Percentiles rank a stretch among this genome's conserved stretches.
phyloP scores from a whole-genome alignment of 2,329 filamentous ascomycete genomes.

The Bipolaris cookei region DNA sequence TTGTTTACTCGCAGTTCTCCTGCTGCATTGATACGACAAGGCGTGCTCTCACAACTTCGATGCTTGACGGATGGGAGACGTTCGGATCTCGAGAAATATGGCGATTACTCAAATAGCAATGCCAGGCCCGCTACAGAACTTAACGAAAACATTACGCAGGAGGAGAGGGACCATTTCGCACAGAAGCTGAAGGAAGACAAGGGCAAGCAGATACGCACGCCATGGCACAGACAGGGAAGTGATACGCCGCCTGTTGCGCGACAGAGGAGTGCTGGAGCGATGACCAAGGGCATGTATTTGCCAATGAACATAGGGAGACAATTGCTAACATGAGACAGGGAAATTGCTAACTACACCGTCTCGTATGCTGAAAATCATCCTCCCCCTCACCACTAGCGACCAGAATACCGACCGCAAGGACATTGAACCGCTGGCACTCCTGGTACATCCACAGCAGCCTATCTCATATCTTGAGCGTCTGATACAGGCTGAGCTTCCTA shows the following conservation, averaged over 20 bases:
- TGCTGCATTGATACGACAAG: not conserved
- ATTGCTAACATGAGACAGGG: slow-evolving; percentile 54
- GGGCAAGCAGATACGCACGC: slow-evolving; percentile 64
- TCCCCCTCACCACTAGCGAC: slow-evolving; percentile 72
- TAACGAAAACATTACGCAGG: slow-evolving; percentile 53
- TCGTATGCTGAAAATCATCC: slow-evolving; percentile 77
- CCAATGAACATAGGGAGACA: not conserved
- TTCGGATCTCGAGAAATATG: slow-evolving; percentile 17
- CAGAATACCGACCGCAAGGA: slow-evolving; percentile 67
- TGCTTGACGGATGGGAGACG: not conserved
- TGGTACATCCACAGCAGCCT: slow-evolving; percentile 89
- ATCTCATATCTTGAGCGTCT: slow-evolving; percentile 88
- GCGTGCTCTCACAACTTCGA: slow-evolving; percentile 7
- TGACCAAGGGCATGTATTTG: slow-evolving; percentile 65
- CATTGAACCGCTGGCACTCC: slow-evolving; percentile 82
- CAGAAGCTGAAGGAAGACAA: slow-evolving; percentile 55
- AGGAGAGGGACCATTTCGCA: slow-evolving; percentile 56
- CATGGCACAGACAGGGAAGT: slow-evolving; percentile 70
- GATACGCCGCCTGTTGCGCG: slow-evolving; percentile 63
- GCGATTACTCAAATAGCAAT: slow-evolving; percentile 42
- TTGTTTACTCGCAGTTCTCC: slow-evolving; percentile 8
- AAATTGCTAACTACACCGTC: slow-evolving; percentile 83
- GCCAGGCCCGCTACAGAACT: slow-evolving; percentile 49
- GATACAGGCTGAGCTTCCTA: slow-evolving; percentile 84
- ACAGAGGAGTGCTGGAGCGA: slow-evolving; percentile 60